Conservation (phyloP, 2,329 filamentous ascomycete genomes). For the Neonectria neomacrospora region DNA sequence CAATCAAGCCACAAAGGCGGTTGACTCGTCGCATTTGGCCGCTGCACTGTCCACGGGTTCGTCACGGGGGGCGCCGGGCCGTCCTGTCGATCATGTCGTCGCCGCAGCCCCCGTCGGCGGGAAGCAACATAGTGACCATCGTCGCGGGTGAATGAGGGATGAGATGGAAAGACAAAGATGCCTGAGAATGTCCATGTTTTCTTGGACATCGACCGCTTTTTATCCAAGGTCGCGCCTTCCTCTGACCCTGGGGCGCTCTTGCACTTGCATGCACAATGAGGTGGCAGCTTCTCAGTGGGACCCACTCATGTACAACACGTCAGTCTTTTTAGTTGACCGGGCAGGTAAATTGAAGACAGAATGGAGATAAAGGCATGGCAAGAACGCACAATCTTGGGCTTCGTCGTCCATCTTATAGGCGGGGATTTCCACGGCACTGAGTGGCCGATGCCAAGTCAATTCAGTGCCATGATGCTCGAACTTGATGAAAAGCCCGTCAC, state of each 20-base stretch:
- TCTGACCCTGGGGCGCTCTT: conserved; percentile 30
- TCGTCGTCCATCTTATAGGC: neutral
- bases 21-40: conserved; percentile 40
- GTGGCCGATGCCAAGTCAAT: neutral
- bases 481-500: conserved; percentile 11
- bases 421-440: no score
- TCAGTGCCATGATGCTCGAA: neutral
- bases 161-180: conserved; percentile 1
- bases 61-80: conserved; percentile 29
- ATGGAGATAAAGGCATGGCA: neutral
- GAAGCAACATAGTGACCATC: neutral
- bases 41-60: conserved; percentile 46
- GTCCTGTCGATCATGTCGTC: conserved; percentile 8
- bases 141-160: conserved; percentile 1
- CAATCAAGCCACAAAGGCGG: conserved; percentile 39
- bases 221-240: conserved; percentile 35
- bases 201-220: conserved; percentile 30
- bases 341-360: conserved; percentile 2
- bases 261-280: conserved; percentile 44
- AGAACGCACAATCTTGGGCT: no score
- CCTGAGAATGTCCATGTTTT: neutral
- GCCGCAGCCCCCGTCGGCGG: conserved; percentile 5
- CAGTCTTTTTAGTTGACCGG: conserved; percentile 16
- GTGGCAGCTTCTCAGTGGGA: conserved; percentile 42
- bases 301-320: conserved; percentile 44